Evolutionary conservation across 768 basidiomycete species (phyloP).

Genomic region (Dentipellis fragilis): DNA sequence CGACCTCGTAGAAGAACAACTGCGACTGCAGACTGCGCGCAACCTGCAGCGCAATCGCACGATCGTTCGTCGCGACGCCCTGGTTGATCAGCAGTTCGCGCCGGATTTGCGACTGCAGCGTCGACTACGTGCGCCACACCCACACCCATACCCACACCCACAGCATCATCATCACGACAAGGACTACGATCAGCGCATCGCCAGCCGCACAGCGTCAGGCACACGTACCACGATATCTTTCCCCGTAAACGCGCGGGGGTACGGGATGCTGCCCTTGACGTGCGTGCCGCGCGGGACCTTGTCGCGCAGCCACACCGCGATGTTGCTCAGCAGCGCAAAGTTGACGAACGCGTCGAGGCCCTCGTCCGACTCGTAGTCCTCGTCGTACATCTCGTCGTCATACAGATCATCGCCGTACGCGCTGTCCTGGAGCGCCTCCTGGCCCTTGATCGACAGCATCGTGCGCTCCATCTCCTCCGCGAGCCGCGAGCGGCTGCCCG

Average conservation of each 20-base stretch:
- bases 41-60: conserved; percentile 76
- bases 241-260: conserved; percentile 86
- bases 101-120: conserved; percentile 81
- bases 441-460: conserved; percentile 23
- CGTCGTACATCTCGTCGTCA: conserved; percentile 40
- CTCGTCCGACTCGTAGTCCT: conserved; percentile 37
- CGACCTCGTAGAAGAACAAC: conserved; percentile 94
- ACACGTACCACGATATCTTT: conserved; percentile 82
- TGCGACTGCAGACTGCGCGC: conserved; percentile 87
- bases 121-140: conserved; percentile 41
- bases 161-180: too few species aligned
- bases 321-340: conserved; percentile 76
- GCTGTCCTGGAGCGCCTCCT: conserved; percentile 21
- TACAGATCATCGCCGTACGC: conserved; percentile 37
- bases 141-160: too few species aligned
- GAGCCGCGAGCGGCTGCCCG: conserved; percentile 10
- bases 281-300: conserved; percentile 82
- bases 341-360: conserved; percentile 77
- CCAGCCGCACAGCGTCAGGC: not conserved
- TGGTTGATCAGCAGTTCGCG: conserved; percentile 72
- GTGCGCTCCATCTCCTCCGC: conserved; percentile 9
- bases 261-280: conserved; percentile 88
- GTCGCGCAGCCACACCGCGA: conserved; percentile 83
- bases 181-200: not conserved
- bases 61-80: conserved; percentile 63